A percentile compares a stretch with the other conserved stretches of the same genome.
These are phyloP conservation scores for Ilyonectria sp. DNA, from an alignment of 2,329 filamentous ascomycete species.

Conservation along the genomic window DNA sequence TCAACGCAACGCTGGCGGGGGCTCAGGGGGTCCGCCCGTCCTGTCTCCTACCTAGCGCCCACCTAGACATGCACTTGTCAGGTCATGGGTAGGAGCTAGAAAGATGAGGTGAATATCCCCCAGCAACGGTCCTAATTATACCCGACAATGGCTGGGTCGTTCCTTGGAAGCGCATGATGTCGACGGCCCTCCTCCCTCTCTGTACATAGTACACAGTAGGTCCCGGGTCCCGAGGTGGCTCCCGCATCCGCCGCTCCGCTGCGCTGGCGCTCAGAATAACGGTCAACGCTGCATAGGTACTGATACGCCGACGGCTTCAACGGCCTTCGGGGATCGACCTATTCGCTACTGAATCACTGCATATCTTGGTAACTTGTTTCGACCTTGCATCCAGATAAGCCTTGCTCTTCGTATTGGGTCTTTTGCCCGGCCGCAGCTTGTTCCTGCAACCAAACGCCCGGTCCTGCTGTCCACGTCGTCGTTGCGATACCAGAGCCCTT, in stretches of 20 bases:
- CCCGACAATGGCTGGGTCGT: slow-evolving; percentile 7
- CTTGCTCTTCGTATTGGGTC: slow-evolving; percentile 8
- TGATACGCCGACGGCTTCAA: not conserved
- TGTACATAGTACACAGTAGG: not conserved
- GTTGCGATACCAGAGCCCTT: not conserved
- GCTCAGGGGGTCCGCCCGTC: slow-evolving; percentile 6
- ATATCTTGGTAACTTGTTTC: not conserved
- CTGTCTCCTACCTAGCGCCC: slow-evolving; percentile 19
- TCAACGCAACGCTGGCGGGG: slow-evolving; percentile 21
- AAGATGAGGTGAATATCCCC: slow-evolving; percentile 5
- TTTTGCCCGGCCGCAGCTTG: not conserved
- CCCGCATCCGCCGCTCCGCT: slow-evolving; percentile 12
- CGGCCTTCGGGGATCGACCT: not conserved
- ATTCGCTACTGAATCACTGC: not conserved
- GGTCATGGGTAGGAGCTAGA: slow-evolving; percentile 9
- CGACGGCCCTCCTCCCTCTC: slow-evolving; percentile 1
- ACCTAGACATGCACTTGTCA: slow-evolving; percentile 13
- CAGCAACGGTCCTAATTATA: not conserved
- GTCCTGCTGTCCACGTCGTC: not conserved
- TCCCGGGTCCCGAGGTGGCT: slow-evolving; percentile 4
- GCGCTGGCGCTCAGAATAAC: slow-evolving; percentile 16
- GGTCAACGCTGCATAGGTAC: slow-evolving; percentile 8
- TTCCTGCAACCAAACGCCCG: not conserved
- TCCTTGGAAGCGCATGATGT: slow-evolving; percentile 19
- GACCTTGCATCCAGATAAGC: slow-evolving; percentile 5